phyloP scores from a whole-genome alignment of 257 asterid species.

The Haberlea rhodopensis region DNA sequence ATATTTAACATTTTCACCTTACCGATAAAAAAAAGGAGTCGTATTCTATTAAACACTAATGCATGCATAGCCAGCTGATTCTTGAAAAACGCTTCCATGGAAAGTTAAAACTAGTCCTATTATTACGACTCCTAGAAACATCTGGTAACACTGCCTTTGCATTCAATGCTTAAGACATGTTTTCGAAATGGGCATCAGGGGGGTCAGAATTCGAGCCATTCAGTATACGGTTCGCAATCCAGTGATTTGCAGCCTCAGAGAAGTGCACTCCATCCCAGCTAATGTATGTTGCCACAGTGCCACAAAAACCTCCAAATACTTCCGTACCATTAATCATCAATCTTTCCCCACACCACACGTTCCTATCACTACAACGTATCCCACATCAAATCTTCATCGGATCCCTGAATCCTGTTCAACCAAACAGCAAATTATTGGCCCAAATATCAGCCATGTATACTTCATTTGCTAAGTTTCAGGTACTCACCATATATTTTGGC shows the following conservation, averaged over 20 bases:
- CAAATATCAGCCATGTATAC: not conserved
- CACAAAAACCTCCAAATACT: slow-evolving; percentile 36
- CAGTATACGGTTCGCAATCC: slow-evolving; percentile 39
- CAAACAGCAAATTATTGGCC: not conserved
- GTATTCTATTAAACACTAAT: no score
- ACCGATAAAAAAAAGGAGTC: no score
- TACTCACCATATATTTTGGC: slow-evolving; percentile 35
- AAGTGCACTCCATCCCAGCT: slow-evolving; percentile 53
- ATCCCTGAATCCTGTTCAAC: slow-evolving; percentile 39
- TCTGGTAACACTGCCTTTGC: not conserved
- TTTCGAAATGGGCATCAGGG: slow-evolving; percentile 24
- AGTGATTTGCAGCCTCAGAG: slow-evolving; percentile 48
- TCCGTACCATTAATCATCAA: slow-evolving; percentile 32
- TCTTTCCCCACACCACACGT: slow-evolving; percentile 47
- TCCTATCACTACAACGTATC: slow-evolving; percentile 23
- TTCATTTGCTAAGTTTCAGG: not conserved
- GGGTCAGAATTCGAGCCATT: slow-evolving; percentile 47
- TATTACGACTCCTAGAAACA: not conserved
- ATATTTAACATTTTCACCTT: no score
- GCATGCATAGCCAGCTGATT: no score
- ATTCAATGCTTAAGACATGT: slow-evolving; percentile 40
- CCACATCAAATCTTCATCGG: slow-evolving; percentile 47
- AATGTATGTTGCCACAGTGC: slow-evolving; percentile 31
- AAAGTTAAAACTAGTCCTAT: not conserved
- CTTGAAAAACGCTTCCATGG: not conserved